phyloP scores from a whole-genome alignment of 495 filamentous ascomycete species.

The Talaromyces ruber region DNA sequence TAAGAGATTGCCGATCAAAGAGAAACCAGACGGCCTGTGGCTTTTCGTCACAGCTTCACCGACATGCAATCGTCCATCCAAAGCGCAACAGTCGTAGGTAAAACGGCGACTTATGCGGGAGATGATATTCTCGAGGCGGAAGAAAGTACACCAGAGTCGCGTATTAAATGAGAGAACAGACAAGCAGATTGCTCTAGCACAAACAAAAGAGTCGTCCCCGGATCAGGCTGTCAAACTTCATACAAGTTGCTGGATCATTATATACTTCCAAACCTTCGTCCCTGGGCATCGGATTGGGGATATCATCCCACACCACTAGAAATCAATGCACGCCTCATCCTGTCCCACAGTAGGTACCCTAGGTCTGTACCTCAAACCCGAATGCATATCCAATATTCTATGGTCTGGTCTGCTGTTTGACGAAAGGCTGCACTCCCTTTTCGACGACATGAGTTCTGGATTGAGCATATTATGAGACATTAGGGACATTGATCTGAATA shows the following conservation, averaged over 20 bases:
- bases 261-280: neutral
- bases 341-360: neutral
- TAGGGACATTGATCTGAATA: neutral
- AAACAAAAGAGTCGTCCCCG: no score
- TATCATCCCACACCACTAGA: neutral
- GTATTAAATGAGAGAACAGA: no score
- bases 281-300: neutral
- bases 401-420: neutral
- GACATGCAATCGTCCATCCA: neutral
- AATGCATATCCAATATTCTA: no score
- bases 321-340: neutral
- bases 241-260: neutral
- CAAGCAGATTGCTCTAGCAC: no score
- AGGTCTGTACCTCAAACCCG: no score
- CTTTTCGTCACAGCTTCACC: neutral
- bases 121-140: neutral
- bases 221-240: no score
- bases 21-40: neutral
- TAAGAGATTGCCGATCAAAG: neutral
- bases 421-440: neutral
- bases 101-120: neutral
- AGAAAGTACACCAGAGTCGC: neutral
- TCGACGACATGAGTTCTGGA: neutral
- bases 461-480: neutral
- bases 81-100: neutral